A percentile compares a stretch with the other conserved stretches of the same genome.
Evolutionary conservation across 345 rosid genomes (phyloP).

Genomic region (Leavenworthia alabamica): DNA sequence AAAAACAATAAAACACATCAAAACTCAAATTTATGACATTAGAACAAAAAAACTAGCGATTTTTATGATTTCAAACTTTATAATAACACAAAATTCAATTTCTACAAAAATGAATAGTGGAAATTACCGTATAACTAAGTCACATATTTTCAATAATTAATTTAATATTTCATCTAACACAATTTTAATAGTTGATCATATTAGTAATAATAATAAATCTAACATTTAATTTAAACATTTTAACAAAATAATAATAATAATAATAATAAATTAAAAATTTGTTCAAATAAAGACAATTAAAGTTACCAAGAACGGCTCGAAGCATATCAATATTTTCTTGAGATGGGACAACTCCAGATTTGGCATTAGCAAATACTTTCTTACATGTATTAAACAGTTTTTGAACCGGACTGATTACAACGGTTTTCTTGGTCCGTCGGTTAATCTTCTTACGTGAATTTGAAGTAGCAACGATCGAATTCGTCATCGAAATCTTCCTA

Average conservation of each 20-base stretch:
- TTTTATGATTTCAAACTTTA: not conserved
- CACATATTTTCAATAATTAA: not conserved
- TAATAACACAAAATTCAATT: not conserved
- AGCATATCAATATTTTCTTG: slow-evolving; percentile 51
- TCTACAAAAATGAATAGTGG: not conserved
- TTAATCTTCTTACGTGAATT: slow-evolving; percentile 22
- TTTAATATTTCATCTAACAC: not conserved
- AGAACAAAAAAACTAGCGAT: not conserved
- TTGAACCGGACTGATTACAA: slow-evolving; percentile 44
- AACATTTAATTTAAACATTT: too few relatives aligned
- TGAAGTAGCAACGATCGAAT: not conserved
- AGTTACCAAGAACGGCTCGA: slow-evolving; percentile 62
- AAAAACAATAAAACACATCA: not conserved
- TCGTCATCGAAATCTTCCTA: slow-evolving; percentile 3
- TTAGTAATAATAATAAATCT: too few relatives aligned
- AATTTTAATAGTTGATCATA: not conserved
- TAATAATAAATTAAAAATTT: not conserved
- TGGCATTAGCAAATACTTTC: slow-evolving; percentile 51
- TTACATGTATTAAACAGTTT: slow-evolving; percentile 64
- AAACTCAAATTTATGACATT: not conserved
- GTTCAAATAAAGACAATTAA: not conserved
- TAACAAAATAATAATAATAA: too few relatives aligned
- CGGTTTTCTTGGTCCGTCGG: slow-evolving; percentile 14
- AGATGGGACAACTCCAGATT: slow-evolving; percentile 54
- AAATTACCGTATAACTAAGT: not conserved